Evolutionary conservation across 805 yeast genomes (phyloP).

Genomic region (Candida insectorum): DNA sequence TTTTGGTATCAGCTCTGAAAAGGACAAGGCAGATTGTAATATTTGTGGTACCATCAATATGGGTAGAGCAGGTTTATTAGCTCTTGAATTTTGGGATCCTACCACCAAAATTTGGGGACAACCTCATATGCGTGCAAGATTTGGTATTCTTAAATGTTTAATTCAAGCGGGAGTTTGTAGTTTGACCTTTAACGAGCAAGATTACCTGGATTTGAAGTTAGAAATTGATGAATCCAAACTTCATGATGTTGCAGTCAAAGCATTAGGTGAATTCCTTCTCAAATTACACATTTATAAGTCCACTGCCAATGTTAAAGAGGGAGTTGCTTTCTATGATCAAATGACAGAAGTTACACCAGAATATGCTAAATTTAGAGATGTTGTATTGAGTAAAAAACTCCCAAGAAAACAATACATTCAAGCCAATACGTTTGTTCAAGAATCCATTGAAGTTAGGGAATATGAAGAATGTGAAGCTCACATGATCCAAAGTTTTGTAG

Average conservation of each 20-base stretch:
- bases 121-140: conserved; percentile 92
- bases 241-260: conserved; percentile 64
- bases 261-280: conserved; percentile 66
- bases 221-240: conserved; percentile 61
- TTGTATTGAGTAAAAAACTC: conserved; percentile 65
- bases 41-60: conserved; percentile 70
- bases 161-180: conserved; percentile 64
- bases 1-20: conserved; percentile 59
- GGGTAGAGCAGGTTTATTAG: conserved; percentile 85
- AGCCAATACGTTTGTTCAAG: conserved; percentile 61
- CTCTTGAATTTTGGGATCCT: conserved; percentile 88
- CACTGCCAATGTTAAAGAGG: conserved; percentile 67
- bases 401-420: conserved; percentile 86
- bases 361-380: conserved; percentile 60
- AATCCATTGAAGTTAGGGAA: conserved; percentile 57
- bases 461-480: conserved; percentile 73
- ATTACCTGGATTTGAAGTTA: conserved; percentile 58
- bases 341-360: conserved; percentile 68
- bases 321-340: conserved; percentile 59
- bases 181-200: conserved; percentile 45
- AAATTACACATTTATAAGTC: conserved; percentile 78
- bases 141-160: conserved; percentile 75
- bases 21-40: conserved; percentile 61
- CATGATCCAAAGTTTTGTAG: conserved; percentile 73
- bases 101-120: conserved; percentile 83